Evolutionary conservation across 192 early-diverging fungal species (phyloP), one percentile per base, ranked within the genome.

Genomic region (Umbelopsis sp.): DNA sequence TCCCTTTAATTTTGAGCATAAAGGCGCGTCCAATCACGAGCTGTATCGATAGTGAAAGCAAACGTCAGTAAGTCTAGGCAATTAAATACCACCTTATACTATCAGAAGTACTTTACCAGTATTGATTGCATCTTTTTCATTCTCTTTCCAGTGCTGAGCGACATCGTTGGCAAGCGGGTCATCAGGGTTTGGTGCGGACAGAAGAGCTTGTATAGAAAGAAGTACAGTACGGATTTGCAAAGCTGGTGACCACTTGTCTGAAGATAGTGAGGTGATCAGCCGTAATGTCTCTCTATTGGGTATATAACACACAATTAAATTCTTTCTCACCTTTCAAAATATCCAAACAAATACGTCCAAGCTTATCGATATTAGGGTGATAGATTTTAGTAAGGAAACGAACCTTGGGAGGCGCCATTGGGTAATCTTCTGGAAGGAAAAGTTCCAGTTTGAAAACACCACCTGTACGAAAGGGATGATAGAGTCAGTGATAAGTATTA

Each of bases 201-300:
- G 83, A 53, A 99, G 82, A 8, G 96, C 97, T 74, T 99, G 97
- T 77, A 99, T 92, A 10, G 97, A 99, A 22, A 99, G 89, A 56
- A 99, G 85, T 24, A 99, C 97, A 1, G 97, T 99, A 65, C 97
- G 95, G 73, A 99, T 97, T 78, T 99, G 97, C 54, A 98, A 85
- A 7, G 97, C 97, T 7, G 97, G 97, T 38, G 95, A 97, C 97
- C 97, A 99, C 81, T 97, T 98, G 82, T 99, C 97, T 95, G 70
- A 22, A 70, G 16, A 49, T n/a, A 20, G 14, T 9, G 14, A 11
- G 20, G 44, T 29, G 38, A 5, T 41, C 38, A 41, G 38, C 38
- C 38, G 38, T 11, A 11, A 11, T 8, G 4, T 3, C 36, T 38
- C 36, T n/a, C 8, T 49, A 14, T 16, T 0, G 7, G 21, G 31